Evolutionary conservation across 441 rosid genomes (phyloP), one percentile per base, ranked within the genome.

Genomic region (Euphorbia corollata): DNA sequence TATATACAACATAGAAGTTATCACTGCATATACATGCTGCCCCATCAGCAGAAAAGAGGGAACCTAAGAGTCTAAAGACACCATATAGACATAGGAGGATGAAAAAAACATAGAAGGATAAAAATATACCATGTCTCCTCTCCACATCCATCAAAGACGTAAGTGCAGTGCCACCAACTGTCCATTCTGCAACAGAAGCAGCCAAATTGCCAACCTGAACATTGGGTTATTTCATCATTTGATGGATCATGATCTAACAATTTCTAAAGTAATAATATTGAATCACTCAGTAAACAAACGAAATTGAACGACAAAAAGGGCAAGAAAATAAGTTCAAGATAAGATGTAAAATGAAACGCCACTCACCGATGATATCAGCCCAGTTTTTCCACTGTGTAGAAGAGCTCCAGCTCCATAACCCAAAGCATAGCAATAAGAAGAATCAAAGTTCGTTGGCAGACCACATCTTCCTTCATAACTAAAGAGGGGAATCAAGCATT

Each of bases 121-220:
- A 16, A 62, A 71, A n/a, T 19, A 32, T 81, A 91, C 98, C 99
- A 67, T 94, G 99, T 82, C 99, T 89, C 84, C 99, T 91, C 83
- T 94, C 99, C 20, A 94, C 99, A 20, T 94, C 99, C 99, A 91
- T 91, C 74, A 94, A 73, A 6, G 97, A 65, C 67, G 99, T 94
- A 38, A 94, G 77, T 0, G 99, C 87, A 16, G 99, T 91, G 69
- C 99, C 99, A 73, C 92, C 74, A 54, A 81, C 99, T 0, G 92
- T 91, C 99, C 99, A 94, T 63, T 91, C 84, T 12, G 85, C 83
- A 64, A 89, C 89, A 18, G 92, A 85, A 23, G 96, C 96, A 65
- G 76, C 80, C 78, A 91, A 84, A 78, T 91, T 94, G 50, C 90
- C 97, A 22, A 91, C 96, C 99, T 94, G 82, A 45, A 60, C 18